Base-by-base conservation (phyloP, 1,284 basidiomycete genomes). In the Sporisorium scitamineum region DNA sequence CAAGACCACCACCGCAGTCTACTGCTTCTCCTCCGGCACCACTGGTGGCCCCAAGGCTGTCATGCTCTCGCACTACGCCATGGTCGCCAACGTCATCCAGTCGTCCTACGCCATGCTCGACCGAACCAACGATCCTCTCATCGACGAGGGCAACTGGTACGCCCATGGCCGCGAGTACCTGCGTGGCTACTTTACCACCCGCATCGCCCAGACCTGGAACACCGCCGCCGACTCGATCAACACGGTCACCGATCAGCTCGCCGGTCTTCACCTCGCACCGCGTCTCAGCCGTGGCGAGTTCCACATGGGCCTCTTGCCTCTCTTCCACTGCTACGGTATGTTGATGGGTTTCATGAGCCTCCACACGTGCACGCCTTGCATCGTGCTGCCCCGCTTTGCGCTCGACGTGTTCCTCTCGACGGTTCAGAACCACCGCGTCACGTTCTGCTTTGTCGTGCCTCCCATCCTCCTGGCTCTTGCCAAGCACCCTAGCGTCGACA, bases 311-410 rank as follows among this genome's bases (percentile, higher is more conserved):
- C 55, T 85, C 24, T 60, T 85, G 53, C 83, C 83, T 2, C 79
- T 81, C 45, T 85, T 84, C 73, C 83, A 85, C 73, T 84, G 82
- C 67, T 85, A 85, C 59, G 83, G 83, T 11, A 70, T 85, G 22
- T 45, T 85, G 26, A 81, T 80, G 54, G 67, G 71, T 8, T 59
- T 85, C 41, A 78, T 84, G 54, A 76, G 69, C 26, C 50, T 85
- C n/a, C 80, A 83, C 65, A 84, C 83, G 6, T 62, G 63, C 45
- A 84, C 83, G 13, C 83, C 82, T 6, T 63, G 69, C 42, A 64
- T 83, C 14, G 67, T 84, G 5, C 67, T 83, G 20, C 75, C 81
- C 3, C 57, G 71, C 2, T 85, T 84, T 54, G 47, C 73, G 37
- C 72, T 82, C 18, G 80, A 83, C 16, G 61, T 72, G 52, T 83